phyloP scores from a whole-genome alignment of 2,329 filamentous ascomycete genomes.

The Volutella citrinella region DNA sequence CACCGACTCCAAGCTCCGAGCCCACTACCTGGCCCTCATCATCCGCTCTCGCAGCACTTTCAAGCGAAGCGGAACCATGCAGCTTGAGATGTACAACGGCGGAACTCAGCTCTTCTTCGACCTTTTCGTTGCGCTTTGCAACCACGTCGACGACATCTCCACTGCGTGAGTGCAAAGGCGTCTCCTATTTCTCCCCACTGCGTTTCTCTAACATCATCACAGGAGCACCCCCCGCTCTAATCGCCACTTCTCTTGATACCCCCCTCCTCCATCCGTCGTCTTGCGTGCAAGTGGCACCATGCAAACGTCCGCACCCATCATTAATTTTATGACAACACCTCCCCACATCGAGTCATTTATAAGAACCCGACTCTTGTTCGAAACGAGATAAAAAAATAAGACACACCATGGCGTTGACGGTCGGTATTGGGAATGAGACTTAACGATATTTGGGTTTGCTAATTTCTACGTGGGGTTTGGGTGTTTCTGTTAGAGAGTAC shows the following conservation, averaged over 20 bases:
- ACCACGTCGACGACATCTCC: slow-evolving; percentile 75
- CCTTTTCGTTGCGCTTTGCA: slow-evolving; percentile 87
- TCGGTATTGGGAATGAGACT: too few species aligned
- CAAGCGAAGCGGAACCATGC: slow-evolving; percentile 93
- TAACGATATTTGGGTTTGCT: slow-evolving; percentile 11
- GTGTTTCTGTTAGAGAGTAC: slow-evolving; percentile 9
- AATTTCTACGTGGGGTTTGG: slow-evolving; percentile 10
- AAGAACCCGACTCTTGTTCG: too few species aligned
- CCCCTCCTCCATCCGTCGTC: not conserved
- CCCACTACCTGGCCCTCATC: slow-evolving; percentile 89
- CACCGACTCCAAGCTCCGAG: slow-evolving; percentile 83
- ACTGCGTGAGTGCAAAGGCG: slow-evolving; percentile 44
- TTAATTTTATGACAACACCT: too few species aligned
- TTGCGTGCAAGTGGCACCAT: not conserved
- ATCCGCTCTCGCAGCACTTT: slow-evolving; percentile 85
- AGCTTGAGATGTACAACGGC: slow-evolving; percentile 87
- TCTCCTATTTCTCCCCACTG: not conserved
- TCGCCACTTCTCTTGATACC: slow-evolving; percentile 33
- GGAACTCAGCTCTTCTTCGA: slow-evolving; percentile 86
- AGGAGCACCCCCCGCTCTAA: slow-evolving; percentile 47
- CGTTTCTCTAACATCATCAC: slow-evolving; percentile 2
- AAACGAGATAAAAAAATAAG: too few species aligned
- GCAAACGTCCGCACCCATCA: too few species aligned
- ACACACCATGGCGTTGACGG: too few species aligned
- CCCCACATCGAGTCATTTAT: too few species aligned